Percentiles rank a stretch among this genome's conserved stretches.
These are phyloP conservation scores for Scenedesmus sp. DNA, from an alignment of 163 green algal genomes.

Conservation along the genomic window DNA sequence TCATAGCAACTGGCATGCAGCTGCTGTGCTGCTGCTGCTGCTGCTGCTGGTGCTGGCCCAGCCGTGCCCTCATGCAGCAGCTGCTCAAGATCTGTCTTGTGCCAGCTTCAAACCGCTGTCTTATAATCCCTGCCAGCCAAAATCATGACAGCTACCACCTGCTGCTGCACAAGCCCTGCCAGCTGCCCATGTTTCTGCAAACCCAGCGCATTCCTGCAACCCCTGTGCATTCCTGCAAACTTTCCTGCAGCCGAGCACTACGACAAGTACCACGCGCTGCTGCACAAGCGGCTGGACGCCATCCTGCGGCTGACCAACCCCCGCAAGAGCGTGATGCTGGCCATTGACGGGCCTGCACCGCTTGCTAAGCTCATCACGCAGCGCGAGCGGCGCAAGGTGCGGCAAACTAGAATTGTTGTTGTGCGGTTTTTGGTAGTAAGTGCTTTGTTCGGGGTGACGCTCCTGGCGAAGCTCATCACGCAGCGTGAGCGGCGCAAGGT, in stretches of 20 bases:
- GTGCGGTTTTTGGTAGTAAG: too few relatives aligned
- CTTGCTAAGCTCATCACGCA: constrained; percentile 93
- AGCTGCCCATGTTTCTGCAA: not conserved
- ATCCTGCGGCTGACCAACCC: constrained; percentile 70
- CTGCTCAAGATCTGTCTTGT: not conserved
- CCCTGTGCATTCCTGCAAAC: not conserved
- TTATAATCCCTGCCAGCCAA: too few relatives aligned
- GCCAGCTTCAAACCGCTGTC: not conserved
- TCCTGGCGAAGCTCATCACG: constrained; percentile 88
- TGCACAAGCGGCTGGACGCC: constrained; percentile 77
- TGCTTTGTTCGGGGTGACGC: too few relatives aligned
- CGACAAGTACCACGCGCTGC: constrained; percentile 70
- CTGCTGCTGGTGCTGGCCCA: not conserved
- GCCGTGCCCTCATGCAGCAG: not conserved
- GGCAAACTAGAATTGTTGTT: not conserved
- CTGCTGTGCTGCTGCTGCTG: not conserved
- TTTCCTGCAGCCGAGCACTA: constrained; percentile 59
- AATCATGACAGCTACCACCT: not conserved
- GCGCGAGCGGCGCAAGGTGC: constrained; percentile 67
- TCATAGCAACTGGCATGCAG: not conserved
- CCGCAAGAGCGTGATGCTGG: constrained; percentile 79
- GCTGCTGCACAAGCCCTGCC: not conserved
- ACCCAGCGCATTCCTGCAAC: not conserved
- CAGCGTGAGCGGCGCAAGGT: constrained; percentile 75
- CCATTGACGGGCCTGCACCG: constrained; percentile 87